Conservation (phyloP, 73 alveolate species). For the Paraurostyla sp. region DNA sequence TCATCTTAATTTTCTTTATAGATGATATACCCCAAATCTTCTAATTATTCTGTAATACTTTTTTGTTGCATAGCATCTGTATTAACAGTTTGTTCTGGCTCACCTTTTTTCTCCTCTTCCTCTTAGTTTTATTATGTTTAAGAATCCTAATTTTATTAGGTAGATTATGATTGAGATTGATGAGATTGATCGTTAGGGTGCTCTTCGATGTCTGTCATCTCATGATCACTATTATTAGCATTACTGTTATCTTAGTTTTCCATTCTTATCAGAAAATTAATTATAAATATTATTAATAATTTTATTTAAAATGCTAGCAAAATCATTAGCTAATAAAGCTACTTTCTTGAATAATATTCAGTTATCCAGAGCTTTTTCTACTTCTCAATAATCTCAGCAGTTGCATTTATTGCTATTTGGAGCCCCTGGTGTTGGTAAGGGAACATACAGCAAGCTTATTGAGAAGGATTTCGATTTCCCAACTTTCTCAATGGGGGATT, state of each 20-base stretch:
- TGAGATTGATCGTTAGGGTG: not conserved
- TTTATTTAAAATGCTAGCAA: not conserved
- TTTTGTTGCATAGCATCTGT: not conserved
- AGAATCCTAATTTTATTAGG: too few relatives aligned
- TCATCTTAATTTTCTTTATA: not conserved
- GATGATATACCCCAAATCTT: slow-evolving; percentile 20
- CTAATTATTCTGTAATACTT: not conserved
- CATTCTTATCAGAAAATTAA: too few relatives aligned
- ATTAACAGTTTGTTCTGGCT: not conserved
- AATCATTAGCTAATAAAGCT: too few relatives aligned
- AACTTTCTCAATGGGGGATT: slow-evolving; percentile 66
- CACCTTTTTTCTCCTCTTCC: not conserved
- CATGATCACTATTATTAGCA: not conserved
- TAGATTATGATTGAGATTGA: too few relatives aligned
- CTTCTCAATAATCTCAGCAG: not conserved
- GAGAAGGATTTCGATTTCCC: slow-evolving; percentile 51
- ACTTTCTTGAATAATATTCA: too few relatives aligned
- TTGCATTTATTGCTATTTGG: slow-evolving; percentile 50
- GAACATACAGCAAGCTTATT: slow-evolving; percentile 52
- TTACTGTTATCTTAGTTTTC: too few relatives aligned
- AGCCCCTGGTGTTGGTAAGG: slow-evolving; percentile 74
- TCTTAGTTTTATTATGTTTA: too few relatives aligned
- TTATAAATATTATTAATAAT: too few relatives aligned
- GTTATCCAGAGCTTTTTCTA: not conserved
- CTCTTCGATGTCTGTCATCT: not conserved